Evolutionary conservation across 2,329 filamentous ascomycete genomes (phyloP), one percentile per base, ranked within the genome.

Genomic region (Cytospora leucostoma): DNA sequence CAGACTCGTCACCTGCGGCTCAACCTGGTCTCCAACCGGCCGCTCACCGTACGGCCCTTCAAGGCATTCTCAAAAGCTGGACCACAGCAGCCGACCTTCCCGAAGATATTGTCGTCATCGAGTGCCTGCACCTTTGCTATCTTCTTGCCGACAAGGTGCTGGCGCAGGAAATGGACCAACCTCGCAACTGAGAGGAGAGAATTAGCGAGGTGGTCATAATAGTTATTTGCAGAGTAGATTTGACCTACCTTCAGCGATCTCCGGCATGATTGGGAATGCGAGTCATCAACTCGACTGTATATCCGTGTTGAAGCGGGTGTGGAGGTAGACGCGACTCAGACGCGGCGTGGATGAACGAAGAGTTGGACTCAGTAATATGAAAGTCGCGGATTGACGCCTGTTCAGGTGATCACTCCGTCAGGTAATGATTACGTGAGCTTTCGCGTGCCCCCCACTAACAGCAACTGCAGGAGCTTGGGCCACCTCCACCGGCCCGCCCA

Each of bases 21-120:
- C 44, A 33, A 33, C 21, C 19, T 53, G 40, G 15, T 19, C 12
- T n/a, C 6, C 15, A 15, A 40, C 12, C 13, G 7, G 47, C 12
- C 13, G 7, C 33, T 12, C 63, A 80, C 79, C 71, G 87, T 92
- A 71, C 90, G 94, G 5, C 92, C 92, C 4, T 82, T 82, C 71
- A 97, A 80, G 1, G 89, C 87, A 61, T 85, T 83, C 69, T 91
- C 81, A 67, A 99, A 93, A 35, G 88, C 89, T 0, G 84, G 75
- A 0, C 89, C 91, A 19, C 84, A 91, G 0, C 91, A 96, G 35
- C 93, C 93, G 21, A 88, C 93, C 76, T 98, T 97, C 69, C 93
- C 93, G 75, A 93, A 99, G 7, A 99, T 84, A 72, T 90, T 94
- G 69, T 81, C 79, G 77, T 99, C 94, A 70, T 97, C 88, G 66